phyloP scores from a whole-genome alignment of 352 stramenopile genomes.

The Phytopythium mirpurense region DNA sequence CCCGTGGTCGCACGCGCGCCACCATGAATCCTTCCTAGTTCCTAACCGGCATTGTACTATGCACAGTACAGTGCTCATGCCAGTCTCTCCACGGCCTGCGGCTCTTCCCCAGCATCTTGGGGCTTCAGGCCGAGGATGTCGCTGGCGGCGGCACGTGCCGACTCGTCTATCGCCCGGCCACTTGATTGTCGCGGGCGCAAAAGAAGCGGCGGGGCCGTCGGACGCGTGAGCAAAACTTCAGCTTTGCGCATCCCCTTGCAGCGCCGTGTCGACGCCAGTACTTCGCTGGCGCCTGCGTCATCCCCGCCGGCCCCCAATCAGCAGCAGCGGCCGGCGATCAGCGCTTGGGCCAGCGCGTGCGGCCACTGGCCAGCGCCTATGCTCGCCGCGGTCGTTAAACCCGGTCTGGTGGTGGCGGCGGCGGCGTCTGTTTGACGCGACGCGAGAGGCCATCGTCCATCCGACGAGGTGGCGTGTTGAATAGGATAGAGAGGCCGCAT shows the following conservation, averaged over 20 bases:
- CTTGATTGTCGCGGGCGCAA: conserved; percentile 4
- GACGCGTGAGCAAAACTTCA: conserved; percentile 2
- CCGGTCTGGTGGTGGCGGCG: background rate
- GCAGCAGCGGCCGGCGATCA: too few species aligned
- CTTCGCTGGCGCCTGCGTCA: background rate
- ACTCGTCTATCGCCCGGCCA: conserved; percentile 7
- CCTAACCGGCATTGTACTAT: too few species aligned
- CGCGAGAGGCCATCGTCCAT: too few species aligned
- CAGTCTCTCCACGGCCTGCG: too few species aligned
- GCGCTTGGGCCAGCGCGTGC: too few species aligned
- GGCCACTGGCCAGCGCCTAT: background rate
- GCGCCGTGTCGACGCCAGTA: background rate
- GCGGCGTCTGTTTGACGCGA: too few species aligned
- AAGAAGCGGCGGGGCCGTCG: background rate
- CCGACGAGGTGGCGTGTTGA: too few species aligned
- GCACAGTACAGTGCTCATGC: too few species aligned
- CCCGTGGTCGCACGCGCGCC: too few species aligned
- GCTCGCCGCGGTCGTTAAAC: background rate
- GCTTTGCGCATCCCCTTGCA: background rate
- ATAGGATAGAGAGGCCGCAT: too few species aligned
- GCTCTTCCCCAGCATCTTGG: too few species aligned
- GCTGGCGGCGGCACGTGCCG: background rate
- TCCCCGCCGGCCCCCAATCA: background rate
- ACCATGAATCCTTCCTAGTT: too few species aligned
- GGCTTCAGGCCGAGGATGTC: background rate